Base-by-base conservation (phyloP, 441 rosid species). In the Gossypium schwendimanii region DNA sequence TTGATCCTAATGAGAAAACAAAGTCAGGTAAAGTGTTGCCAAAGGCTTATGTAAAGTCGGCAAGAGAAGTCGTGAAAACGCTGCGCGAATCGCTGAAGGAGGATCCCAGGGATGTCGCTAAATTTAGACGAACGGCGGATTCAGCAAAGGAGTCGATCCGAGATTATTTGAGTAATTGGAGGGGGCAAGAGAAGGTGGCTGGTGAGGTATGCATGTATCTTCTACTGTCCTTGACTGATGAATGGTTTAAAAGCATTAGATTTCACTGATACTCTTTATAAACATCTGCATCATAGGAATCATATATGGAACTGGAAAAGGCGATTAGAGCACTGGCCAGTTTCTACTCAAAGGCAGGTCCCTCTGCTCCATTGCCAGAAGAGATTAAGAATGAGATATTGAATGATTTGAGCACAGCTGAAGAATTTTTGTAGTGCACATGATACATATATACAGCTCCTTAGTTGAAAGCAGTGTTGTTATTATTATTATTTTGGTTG, bases 331-430 rank as follows among this genome's bases (percentile, higher is more conserved):
- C 88, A 49, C 76, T 91, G 72, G 94, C 98, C 0, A 62, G 81
- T 61, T 93, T 93, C 86, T 94, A 92, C 83, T 88, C 97, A 0
- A 89, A 78, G 82, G 94, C 97, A 0, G 98, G 97, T 0, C 96
- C 97, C 26, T 90, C 98, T 47, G 97, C 97, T n/a, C 76, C 86
- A 0, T 87, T 92, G 31, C 89, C 97, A 12, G 90, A 83, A 33
- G 89, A 85, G 52, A 87, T 89, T 1, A 92, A 86, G 89, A 66
- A 85, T 5, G 80, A 85, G 58, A 89, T 90, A 63, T 79, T 88
- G 78, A 73, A 83, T 3, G 79, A 87, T 84, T 84, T 94, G 75
- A 78, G 49, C 45, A 76, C 58, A 44, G 94, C 91, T 57, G 91
- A 94, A 79, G 94, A 89, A 75, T 90, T 78, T 83, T 81, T 92